These are phyloP conservation scores for Sequoiadendron giganteum DNA, from an alignment of 75 land plant species.

Conservation along the genomic window DNA sequence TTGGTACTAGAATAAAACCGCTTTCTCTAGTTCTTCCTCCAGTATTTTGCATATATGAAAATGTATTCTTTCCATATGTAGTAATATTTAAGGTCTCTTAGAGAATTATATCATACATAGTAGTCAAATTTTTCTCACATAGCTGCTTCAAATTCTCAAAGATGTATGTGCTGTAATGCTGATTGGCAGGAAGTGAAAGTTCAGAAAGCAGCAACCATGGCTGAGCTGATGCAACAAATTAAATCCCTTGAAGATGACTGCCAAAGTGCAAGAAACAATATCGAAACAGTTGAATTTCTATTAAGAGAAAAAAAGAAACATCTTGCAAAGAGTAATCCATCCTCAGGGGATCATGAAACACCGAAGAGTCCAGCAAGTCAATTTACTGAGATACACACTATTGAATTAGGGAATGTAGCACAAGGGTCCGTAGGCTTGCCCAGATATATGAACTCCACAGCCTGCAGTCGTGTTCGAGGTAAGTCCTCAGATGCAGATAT, in stretches of 20 bases:
- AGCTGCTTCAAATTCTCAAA: background rate
- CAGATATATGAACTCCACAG: slow-evolving; percentile 12
- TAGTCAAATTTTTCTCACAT: background rate
- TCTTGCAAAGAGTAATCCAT: background rate
- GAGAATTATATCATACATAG: background rate
- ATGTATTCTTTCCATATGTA: background rate
- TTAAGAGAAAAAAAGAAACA: slow-evolving; percentile 4
- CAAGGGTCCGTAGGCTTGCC: slow-evolving; percentile 14
- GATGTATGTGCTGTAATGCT: background rate
- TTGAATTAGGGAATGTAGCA: slow-evolving; percentile 15
- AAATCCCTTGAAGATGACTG: slow-evolving; percentile 12
- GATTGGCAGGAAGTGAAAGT: slow-evolving; percentile 5
- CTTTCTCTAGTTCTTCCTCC: slow-evolving; percentile 2
- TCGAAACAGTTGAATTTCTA: slow-evolving; percentile 1
- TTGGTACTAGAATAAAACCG: background rate
- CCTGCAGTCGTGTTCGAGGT: slow-evolving; percentile 8
- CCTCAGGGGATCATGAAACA: slow-evolving; percentile 3
- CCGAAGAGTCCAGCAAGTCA: background rate
- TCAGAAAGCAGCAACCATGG: slow-evolving; percentile 6
- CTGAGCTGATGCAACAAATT: slow-evolving; percentile 6
- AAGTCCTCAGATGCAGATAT: slow-evolving; percentile 7
- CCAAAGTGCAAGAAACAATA: slow-evolving; percentile 13
- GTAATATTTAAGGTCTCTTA: background rate
- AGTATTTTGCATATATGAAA: background rate
- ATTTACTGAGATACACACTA: background rate